These are phyloP conservation scores for Rhizopus stolonifer DNA, from an alignment of 371 early-diverging fungal genomes.

Conservation along the genomic window DNA sequence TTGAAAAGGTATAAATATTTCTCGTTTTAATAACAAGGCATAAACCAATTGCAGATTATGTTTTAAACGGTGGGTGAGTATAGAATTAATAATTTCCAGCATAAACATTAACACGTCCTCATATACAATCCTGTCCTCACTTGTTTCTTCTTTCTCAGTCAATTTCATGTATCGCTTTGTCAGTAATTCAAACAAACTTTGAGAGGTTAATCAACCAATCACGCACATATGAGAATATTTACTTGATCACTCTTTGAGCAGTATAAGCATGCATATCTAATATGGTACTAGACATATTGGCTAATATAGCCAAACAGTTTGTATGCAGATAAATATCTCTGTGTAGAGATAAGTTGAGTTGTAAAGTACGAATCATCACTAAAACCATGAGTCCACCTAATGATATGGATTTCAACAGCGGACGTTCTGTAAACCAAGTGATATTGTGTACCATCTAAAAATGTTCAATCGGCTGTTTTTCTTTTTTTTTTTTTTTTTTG, in stretches of 20 bases:
- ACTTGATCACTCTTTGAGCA: conserved; percentile 72
- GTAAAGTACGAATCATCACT: conserved; percentile 66
- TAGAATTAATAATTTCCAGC: conserved; percentile 71
- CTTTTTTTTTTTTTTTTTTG: no score
- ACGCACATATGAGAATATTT: no score
- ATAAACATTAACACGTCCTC: conserved; percentile 67
- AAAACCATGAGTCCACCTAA: conserved; percentile 65
- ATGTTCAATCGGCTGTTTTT: no score
- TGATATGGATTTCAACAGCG: conserved; percentile 62
- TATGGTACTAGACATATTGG: conserved; percentile 66
- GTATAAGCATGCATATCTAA: conserved; percentile 70
- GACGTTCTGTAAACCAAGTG: conserved; percentile 76
- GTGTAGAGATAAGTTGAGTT: conserved; percentile 68
- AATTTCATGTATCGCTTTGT: conserved; percentile 67
- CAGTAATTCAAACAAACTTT: conserved; percentile 67
- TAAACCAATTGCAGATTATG: conserved; percentile 75
- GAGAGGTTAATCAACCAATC: no score
- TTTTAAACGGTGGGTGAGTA: conserved; percentile 61
- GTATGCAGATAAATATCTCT: conserved; percentile 75
- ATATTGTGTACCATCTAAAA: conserved; percentile 60
- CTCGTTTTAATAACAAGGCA: conserved; percentile 67
- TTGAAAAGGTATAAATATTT: conserved; percentile 61
- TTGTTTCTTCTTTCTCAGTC: conserved; percentile 29
- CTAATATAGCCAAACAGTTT: conserved; percentile 62
- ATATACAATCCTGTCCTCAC: conserved; percentile 54